Evolutionary conservation across 1,284 basidiomycete genomes (phyloP).

Genomic region (Heterobasidion annosum): DNA sequence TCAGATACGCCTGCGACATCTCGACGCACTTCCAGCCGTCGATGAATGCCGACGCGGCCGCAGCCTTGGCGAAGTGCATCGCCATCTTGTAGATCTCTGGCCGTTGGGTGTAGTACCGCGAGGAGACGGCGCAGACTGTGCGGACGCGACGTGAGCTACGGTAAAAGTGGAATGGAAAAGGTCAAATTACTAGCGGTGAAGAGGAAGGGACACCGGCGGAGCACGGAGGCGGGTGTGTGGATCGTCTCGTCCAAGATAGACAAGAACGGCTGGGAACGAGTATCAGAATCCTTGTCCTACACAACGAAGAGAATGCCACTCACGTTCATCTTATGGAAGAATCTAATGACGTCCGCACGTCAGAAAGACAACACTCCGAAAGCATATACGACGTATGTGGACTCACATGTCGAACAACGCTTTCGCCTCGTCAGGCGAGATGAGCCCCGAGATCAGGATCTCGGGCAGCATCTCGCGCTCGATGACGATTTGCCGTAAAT

Average conservation of each 20-base stretch:
- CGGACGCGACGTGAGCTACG: neutral
- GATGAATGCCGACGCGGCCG: conserved; percentile 17
- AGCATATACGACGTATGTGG: neutral
- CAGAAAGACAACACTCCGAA: neutral
- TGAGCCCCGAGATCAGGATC: conserved; percentile 32
- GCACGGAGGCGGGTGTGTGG: conserved; percentile 25
- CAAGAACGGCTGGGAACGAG: conserved; percentile 18
- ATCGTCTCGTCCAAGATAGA: conserved; percentile 27
- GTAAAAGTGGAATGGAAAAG: neutral
- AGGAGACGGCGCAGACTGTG: conserved; percentile 27
- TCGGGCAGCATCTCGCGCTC: conserved; percentile 34
- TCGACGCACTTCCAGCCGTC: conserved; percentile 72
- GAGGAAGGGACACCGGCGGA: conserved; percentile 28
- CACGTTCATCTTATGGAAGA: conserved; percentile 27
- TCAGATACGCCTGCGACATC: conserved; percentile 53
- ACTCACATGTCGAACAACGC: conserved; percentile 37
- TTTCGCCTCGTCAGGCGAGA: conserved; percentile 31
- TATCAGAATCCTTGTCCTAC: neutral
- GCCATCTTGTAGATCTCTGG: conserved; percentile 25
- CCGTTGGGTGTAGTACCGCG: conserved; percentile 25
- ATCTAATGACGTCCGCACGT: conserved; percentile 13
- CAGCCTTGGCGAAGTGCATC: conserved; percentile 26
- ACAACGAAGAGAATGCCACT: neutral
- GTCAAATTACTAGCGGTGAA: conserved; percentile 26
- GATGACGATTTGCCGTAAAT: conserved; percentile 31